Evolutionary conservation across 1,284 basidiomycete genomes (phyloP), one percentile per base, ranked within the genome.

Genomic region (Xerocomus amazonicus): DNA sequence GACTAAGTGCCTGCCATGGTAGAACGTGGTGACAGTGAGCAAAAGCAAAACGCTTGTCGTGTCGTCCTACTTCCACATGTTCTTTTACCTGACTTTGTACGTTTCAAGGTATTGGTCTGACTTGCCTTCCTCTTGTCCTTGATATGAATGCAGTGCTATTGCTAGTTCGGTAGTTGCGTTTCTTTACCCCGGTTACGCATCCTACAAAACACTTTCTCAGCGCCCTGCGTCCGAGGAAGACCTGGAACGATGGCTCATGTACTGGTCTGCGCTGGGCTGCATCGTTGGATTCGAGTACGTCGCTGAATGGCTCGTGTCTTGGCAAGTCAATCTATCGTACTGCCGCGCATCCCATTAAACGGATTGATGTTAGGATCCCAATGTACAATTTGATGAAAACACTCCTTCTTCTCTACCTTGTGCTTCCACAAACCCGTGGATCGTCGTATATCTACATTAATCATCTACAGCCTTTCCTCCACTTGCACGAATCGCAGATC

Each of bases 211-310:
- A 0, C 76, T 92, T 32, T 86, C 84, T 41, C 84, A 87, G 61
- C 76, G 89, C 39, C 87, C 89, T 33, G 86, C 87, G 0, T 83
- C 85, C 4, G 85, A 90, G 59, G 81, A 77, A 40, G 86, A 90
- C 28, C 74, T 92, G 6, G 90, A 92, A 64, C 73, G 86, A 70
- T 92, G 90, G 90, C 73, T 92, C 45, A 92, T 91, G 89, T 93
- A 92, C 61, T 92, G 90, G 90, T 85, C 83, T 29, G 89, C 92
- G 0, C 78, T 92, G 10, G 90, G 87, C 0, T 84, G 82, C 61
- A 79, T 92, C 52, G 75, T 90, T 31, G 79, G 78, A 6, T 70
- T 86, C 16, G 90, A 92, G 65, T 84, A 84, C 58, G 73, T 87
- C 37, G 87, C 85, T 16, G 90, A 92, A 63, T 92, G 90, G 88